These are phyloP conservation scores for Mrakia gelida DNA, from an alignment of 768 basidiomycete genomes.

Conservation along the genomic window DNA sequence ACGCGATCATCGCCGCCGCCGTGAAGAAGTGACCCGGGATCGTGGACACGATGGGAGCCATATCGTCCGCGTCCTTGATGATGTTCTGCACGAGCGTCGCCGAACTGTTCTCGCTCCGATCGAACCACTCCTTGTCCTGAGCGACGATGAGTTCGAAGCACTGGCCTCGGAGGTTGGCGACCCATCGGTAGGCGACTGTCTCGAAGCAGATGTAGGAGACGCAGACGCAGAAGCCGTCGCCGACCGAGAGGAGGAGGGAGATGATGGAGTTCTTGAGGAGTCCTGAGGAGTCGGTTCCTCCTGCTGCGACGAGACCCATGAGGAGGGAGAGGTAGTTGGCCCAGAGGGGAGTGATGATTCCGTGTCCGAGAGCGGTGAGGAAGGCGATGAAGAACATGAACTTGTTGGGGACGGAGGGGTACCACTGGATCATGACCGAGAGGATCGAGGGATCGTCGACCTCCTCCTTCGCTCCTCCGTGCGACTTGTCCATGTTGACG, in stretches of 20 bases:
- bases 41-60: constrained; percentile 66
- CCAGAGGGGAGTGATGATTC: constrained; percentile 85
- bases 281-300: constrained; percentile 38
- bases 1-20: constrained; percentile 69
- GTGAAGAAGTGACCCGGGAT: constrained; percentile 69
- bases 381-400: constrained; percentile 66
- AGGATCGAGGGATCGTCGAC: constrained; percentile 34
- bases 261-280: constrained; percentile 40
- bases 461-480: background rate
- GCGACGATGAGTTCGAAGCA: constrained; percentile 60
- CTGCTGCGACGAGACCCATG: constrained; percentile 51
- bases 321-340: constrained; percentile 81
- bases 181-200: constrained; percentile 67
- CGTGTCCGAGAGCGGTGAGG: constrained; percentile 62
- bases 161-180: constrained; percentile 57
- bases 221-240: constrained; percentile 70
- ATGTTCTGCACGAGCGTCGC: constrained; percentile 65
- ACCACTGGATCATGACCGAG: constrained; percentile 46
- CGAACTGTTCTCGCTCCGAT: constrained; percentile 59
- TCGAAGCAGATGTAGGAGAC: constrained; percentile 80
- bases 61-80: constrained; percentile 87
- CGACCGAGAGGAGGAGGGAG: constrained; percentile 62
- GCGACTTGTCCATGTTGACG: constrained; percentile 1
- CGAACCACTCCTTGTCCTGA: constrained; percentile 88
- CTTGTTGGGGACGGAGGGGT: constrained; percentile 72